Evolutionary conservation across 768 basidiomycete genomes (phyloP), one percentile per base, ranked within the genome.

Genomic region (Galerina sulciceps): DNA sequence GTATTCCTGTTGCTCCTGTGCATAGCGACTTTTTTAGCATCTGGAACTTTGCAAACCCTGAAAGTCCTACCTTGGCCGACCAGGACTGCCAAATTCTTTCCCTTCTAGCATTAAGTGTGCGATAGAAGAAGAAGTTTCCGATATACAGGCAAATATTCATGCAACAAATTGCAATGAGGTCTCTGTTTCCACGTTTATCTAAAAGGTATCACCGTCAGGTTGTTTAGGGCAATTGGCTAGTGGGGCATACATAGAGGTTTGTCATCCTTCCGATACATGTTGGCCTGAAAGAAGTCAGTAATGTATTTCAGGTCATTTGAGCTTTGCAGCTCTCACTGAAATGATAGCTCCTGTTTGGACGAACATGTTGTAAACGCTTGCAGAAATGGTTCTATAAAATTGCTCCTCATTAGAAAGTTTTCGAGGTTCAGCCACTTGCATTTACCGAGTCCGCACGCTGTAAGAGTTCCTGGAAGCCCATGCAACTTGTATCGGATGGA

Each of bases 381-480:
- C 79, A 15, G 77, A 79, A n/a, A 80, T 67, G 4, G 79, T 80
- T 53, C 77, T 77, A 50, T 10, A 14, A 4, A 51, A 51, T 26
- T n/a, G 13, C 31, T 51, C 14, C 10, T 14, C 14, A 38, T 51
- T 22, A 58, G 37, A n/a, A 22, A 55, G 22, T 36, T 22, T 6
- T 20, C 20, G 20, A n/a, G 18, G 22, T 23, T 18, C n/a, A 42
- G 23, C 17, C 2, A 43, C 10, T 31, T 11, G 10, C 77, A 50
- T 72, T 10, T 73, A 84, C 67, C 86, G 74, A 6, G 81, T 85
- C 42, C 81, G 71, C 2, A 88, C 88, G 52, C 81, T 82, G 64
- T 81, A 79, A 2, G 87, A 85, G 67, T 88, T 89, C 50, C 81
- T 75, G 1, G 83, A 86, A 0, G 79, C 76, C 84, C 85, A 86